Evolutionary conservation across 2,329 filamentous ascomycete genomes (phyloP).

Genomic region (Aspergillus ochraceus): DNA sequence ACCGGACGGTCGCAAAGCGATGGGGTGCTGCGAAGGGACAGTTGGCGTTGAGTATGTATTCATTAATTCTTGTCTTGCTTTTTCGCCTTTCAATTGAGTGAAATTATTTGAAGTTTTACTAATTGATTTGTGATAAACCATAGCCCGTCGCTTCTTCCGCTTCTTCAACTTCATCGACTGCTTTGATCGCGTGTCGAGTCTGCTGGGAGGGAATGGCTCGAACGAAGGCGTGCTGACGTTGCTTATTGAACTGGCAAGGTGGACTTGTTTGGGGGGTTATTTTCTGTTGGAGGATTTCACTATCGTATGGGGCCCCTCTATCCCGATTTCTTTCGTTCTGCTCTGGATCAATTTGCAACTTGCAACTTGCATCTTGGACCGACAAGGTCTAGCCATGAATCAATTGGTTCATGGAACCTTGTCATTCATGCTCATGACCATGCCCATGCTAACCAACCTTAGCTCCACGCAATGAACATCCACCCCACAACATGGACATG

Average conservation of each 20-base stretch:
- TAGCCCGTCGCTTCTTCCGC: slow-evolving; percentile 64
- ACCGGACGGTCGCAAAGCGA: slow-evolving; percentile 23
- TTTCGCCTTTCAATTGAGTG: not conserved
- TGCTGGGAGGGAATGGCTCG: slow-evolving; percentile 31
- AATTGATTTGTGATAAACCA: not conserved
- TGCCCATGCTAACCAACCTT: not conserved
- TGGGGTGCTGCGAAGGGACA: slow-evolving; percentile 38
- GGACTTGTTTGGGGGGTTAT: slow-evolving; percentile 65
- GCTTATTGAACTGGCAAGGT: slow-evolving; percentile 57
- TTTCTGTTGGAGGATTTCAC: slow-evolving; percentile 66
- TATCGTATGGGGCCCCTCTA: slow-evolving; percentile 41
- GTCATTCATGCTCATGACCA: too few species aligned
- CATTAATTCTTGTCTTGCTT: not conserved
- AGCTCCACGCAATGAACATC: slow-evolving; percentile 53
- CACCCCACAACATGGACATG: slow-evolving; percentile 37
- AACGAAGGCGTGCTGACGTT: slow-evolving; percentile 20
- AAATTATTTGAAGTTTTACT: not conserved
- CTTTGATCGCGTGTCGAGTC: slow-evolving; percentile 53
- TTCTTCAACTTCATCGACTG: slow-evolving; percentile 67
- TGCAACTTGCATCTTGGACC: not conserved
- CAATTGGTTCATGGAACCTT: slow-evolving; percentile 3
- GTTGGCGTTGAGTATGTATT: slow-evolving; percentile 40
- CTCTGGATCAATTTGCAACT: not conserved
- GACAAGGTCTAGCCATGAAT: slow-evolving; percentile 16
- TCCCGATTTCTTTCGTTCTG: not conserved